Base-by-base conservation (phyloP, 345 rosid genomes). In the Hypericum perforatum region DNA sequence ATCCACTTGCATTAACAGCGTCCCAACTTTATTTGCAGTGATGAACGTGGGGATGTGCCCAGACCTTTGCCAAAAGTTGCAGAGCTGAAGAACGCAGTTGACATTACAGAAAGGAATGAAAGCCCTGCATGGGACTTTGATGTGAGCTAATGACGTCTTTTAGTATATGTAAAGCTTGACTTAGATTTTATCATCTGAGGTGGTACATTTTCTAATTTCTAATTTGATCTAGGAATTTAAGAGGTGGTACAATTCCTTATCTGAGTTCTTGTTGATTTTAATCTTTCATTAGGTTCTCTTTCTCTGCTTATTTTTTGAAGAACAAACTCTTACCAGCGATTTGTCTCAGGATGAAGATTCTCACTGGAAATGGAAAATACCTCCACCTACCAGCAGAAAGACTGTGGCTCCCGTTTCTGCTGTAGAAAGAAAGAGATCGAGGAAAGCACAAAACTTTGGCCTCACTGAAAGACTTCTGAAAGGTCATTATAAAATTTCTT, bases 71-170 rank as follows among this genome's bases (percentile, higher is more conserved):
- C 87, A 0, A 22, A 1, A 11, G 61, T 87, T 40, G 53, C 64
- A 45, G 96, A 87, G 68, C 60, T 82, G 12, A 53, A 72, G 36
- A 60, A 57, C n/a, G 89, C 84, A 8, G 54, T 16, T 43, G 87
- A 87, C 12, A 13, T 74, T 37, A 74, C 69, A 0, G 89, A 68
- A 54, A 78, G 94, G 65, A 61, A 64, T 22, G 85, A 67, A 38
- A 63, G 58, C 39, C 87, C 96, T 11, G 66, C 85, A 15, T 87
- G 96, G 96, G 87, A 82, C 49, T 82, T 74, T 66, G 81, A 81
- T 61, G 96, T 82, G 62, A 76, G 72, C 37, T 10, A 54, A 43
- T 56, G 41, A 7, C 36, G 7, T 6, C n/a, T 43, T 39, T 16
- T 11, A 60, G 38, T 1, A 22, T 22, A 22, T 22, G 4, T 22